Evolutionary conservation across 345 rosid genomes (phyloP).

Genomic region (Gossypium rotundifolium): DNA sequence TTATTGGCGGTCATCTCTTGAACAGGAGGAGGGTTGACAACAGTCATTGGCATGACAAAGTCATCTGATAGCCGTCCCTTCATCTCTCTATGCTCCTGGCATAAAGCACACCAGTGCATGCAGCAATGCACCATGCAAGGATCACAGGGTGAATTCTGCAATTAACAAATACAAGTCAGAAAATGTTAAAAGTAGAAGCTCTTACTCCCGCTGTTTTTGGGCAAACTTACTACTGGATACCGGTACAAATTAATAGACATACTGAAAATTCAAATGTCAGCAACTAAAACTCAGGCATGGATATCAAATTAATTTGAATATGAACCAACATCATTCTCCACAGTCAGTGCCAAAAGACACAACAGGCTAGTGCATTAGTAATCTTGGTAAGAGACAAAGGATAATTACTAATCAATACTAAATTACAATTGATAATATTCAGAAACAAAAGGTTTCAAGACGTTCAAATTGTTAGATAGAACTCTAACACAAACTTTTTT

Average conservation of each 20-base stretch:
- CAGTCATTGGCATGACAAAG: slow-evolving; percentile 77
- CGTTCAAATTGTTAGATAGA: background rate
- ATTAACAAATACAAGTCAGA: slow-evolving; percentile 3
- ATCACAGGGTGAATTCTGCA: slow-evolving; percentile 87
- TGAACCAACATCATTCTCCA: background rate
- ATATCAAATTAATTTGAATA: background rate
- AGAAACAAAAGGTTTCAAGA: background rate
- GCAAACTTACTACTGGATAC: background rate
- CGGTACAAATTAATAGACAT: background rate
- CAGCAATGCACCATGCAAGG: slow-evolving; percentile 74
- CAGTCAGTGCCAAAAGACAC: background rate
- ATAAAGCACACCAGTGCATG: slow-evolving; percentile 68
- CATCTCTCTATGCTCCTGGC: slow-evolving; percentile 89
- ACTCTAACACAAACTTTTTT: background rate
- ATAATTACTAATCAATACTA: background rate
- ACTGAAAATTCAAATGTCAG: background rate
- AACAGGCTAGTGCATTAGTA: background rate
- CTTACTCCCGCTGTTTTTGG: background rate
- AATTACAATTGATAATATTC: background rate
- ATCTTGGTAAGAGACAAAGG: background rate
- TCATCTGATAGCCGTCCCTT: slow-evolving; percentile 68
- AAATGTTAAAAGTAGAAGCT: background rate
- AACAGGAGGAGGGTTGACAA: slow-evolving; percentile 82
- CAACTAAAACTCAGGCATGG: background rate
- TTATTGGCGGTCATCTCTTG: slow-evolving; percentile 68